Evolutionary conservation across 176 grass and related monocot genomes (phyloP).

Genomic region (Saccharum officinarum): DNA sequence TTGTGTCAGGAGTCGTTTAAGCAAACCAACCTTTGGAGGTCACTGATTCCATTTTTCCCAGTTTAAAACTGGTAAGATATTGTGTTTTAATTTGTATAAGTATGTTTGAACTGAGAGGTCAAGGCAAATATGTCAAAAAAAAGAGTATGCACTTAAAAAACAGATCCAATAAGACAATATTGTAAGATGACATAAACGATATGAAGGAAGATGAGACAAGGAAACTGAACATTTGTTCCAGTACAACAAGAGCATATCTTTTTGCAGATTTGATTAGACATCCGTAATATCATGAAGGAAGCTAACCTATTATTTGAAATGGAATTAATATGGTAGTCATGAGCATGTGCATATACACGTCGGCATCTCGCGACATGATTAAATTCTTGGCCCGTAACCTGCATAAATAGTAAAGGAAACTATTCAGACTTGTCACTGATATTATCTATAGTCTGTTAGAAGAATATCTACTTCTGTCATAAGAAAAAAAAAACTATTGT

Average conservation of each 20-base stretch:
- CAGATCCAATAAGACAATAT: constrained; percentile 20
- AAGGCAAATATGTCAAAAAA: constrained; percentile 5
- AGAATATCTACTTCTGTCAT: constrained; percentile 1
- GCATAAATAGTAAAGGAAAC: constrained; percentile 32
- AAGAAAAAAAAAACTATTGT: background rate
- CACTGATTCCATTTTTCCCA: background rate
- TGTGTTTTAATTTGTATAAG: background rate
- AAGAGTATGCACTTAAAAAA: constrained; percentile 6
- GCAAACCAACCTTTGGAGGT: background rate
- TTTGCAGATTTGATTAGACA: constrained; percentile 12
- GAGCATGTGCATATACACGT: constrained; percentile 87
- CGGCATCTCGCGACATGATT: constrained; percentile 77
- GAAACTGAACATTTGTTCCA: background rate
- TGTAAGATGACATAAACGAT: constrained; percentile 7
- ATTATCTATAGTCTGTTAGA: constrained; percentile 22
- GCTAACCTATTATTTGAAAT: constrained; percentile 91
- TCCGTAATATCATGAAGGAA: constrained; percentile 17
- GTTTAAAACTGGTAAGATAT: background rate
- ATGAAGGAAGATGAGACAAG: constrained; percentile 4
- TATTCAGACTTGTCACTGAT: constrained; percentile 18
- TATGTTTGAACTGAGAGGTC: constrained; percentile 9
- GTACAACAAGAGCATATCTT: constrained; percentile 6
- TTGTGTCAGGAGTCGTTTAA: background rate
- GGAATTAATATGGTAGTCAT: constrained; percentile 98
- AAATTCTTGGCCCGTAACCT: constrained; percentile 74